Evolutionary conservation across 139 green algal genomes (phyloP).

Genomic region (Chlamydomonas sphaeroides): DNA sequence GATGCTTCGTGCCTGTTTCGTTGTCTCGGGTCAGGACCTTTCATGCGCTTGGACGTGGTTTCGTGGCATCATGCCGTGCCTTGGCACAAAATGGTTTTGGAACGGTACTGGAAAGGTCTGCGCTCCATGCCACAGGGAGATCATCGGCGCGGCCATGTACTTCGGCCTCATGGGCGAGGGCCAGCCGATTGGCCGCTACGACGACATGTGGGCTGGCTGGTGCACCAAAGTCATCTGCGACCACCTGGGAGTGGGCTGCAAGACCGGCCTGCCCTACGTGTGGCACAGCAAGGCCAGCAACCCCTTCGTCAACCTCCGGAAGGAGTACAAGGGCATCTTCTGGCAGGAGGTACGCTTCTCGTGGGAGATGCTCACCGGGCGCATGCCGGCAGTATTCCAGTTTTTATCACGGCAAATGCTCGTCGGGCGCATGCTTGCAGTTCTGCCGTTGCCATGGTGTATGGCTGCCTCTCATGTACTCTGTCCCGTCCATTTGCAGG

Average conservation of each 20-base stretch:
- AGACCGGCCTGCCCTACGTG: constrained; percentile 97
- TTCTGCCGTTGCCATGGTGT: too few relatives aligned
- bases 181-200: constrained; percentile 95
- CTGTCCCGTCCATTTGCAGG: constrained; percentile 68
- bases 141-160: constrained; percentile 97
- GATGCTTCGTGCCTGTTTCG: too few relatives aligned
- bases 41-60: neutral
- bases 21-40: too few relatives aligned
- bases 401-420: too few relatives aligned
- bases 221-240: constrained; percentile 97
- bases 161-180: constrained; percentile 98
- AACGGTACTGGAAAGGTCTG: neutral
- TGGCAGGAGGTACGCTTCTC: constrained; percentile 80
- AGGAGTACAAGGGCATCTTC: constrained; percentile 99
- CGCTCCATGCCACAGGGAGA: constrained; percentile 50
- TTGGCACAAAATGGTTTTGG: too few relatives aligned
- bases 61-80: neutral
- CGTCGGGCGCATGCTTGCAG: too few relatives aligned
- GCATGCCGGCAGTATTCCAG: too few relatives aligned
- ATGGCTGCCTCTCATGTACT: neutral
- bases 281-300: constrained; percentile 97
- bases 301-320: constrained; percentile 96
- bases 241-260: constrained; percentile 92
- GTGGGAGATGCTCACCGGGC: too few relatives aligned
- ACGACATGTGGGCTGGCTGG: constrained; percentile 99